Conservation (phyloP, 108 stramenopile genomes). For the Pelagomonas calceolata region DNA sequence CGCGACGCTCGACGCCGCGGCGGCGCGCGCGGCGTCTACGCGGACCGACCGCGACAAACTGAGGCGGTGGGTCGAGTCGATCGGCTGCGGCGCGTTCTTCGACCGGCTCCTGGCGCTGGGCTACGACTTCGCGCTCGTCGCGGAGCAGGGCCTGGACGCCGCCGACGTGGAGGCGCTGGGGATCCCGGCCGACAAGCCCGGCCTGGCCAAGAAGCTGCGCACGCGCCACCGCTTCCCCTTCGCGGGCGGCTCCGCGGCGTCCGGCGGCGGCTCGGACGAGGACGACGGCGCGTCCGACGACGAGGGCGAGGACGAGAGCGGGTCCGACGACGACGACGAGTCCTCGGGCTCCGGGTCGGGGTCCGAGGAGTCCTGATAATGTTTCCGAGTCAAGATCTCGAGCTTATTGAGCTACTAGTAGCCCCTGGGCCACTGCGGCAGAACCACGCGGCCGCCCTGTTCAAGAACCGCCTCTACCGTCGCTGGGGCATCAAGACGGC, state of each 20-base stretch:
- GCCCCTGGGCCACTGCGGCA: too few relatives aligned
- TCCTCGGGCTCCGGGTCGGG: too few relatives aligned
- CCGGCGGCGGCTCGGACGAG: not conserved
- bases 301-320: not conserved
- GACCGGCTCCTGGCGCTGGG: not conserved
- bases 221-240: not conserved
- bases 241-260: not conserved
- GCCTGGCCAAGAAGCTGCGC: not conserved
- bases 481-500: too few relatives aligned
- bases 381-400: too few relatives aligned
- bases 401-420: too few relatives aligned
- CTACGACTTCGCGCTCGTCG: not conserved
- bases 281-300: not conserved
- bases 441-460: too few relatives aligned
- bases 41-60: not conserved
- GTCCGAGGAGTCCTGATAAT: too few relatives aligned
- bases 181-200: not conserved
- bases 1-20: not conserved
- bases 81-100: not conserved
- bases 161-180: not conserved
- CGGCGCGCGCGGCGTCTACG: not conserved
- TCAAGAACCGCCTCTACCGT: too few relatives aligned
- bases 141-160: not conserved
- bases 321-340: not conserved
- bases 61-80: not conserved